Percentiles rank a stretch among this genome's conserved stretches.
These are phyloP conservation scores for Leccinum imitatum DNA, from an alignment of 768 basidiomycete species.

Conservation along the genomic window DNA sequence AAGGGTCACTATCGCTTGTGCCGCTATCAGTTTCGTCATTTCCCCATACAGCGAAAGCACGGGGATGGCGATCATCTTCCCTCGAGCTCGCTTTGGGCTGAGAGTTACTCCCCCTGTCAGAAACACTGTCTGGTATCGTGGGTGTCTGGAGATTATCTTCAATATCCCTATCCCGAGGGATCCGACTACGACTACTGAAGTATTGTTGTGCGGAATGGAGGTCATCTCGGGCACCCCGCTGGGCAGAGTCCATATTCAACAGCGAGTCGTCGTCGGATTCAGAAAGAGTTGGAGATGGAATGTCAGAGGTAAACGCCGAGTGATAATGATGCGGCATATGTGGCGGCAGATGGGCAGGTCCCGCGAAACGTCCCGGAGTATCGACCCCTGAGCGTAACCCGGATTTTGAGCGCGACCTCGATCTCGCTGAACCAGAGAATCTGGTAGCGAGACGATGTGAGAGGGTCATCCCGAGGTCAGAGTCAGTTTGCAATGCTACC, in stretches of 20 bases:
- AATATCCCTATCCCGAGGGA: constrained; percentile 58
- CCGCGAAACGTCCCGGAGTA: constrained; percentile 60
- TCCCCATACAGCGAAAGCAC: constrained; percentile 84
- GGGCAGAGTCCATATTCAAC: constrained; percentile 35
- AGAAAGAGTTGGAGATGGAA: constrained; percentile 38
- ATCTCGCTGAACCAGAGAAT: constrained; percentile 24
- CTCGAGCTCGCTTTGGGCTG: constrained; percentile 12
- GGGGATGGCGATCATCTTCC: constrained; percentile 34
- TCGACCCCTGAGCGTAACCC: constrained; percentile 58
- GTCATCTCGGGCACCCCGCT: constrained; percentile 53
- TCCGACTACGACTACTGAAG: constrained; percentile 51
- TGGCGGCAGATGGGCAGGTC: constrained; percentile 50
- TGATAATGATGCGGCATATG: constrained; percentile 20
- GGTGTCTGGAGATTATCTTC: constrained; percentile 65
- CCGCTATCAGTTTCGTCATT: constrained; percentile 88
- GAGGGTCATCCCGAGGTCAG: constrained; percentile 31
- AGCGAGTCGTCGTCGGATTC: constrained; percentile 40
- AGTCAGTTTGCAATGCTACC: constrained; percentile 24
- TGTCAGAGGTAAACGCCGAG: constrained; percentile 32
- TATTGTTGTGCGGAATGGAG: constrained; percentile 40
- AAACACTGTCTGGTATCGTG: constrained; percentile 42
- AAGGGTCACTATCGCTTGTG: constrained; percentile 67
- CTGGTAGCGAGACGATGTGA: constrained; percentile 32
- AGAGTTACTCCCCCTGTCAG: constrained; percentile 15
- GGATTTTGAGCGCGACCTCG: constrained; percentile 36